Percentiles rank a stretch among this genome's conserved stretches.
Conservation (phyloP, 257 asterid genomes). For the Solanum appendiculatum region DNA sequence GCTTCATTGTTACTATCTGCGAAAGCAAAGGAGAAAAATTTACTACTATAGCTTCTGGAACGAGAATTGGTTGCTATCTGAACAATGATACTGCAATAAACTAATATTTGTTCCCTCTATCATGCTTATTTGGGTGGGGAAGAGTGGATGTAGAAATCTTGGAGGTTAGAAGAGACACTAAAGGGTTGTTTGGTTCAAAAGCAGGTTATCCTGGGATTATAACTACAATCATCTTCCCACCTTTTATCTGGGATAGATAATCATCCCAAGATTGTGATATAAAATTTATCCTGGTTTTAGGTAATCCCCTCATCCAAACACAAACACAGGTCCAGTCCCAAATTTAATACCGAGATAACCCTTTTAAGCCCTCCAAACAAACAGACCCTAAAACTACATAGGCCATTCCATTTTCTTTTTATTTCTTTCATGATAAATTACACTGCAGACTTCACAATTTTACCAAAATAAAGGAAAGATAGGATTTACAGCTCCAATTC, state of each 20-base stretch:
- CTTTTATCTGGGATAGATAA: background rate
- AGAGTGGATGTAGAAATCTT: background rate
- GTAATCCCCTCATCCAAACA: background rate
- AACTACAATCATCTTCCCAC: background rate
- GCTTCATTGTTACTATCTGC: slow-evolving; percentile 65
- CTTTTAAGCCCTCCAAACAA: background rate
- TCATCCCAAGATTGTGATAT: background rate
- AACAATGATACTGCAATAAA: background rate
- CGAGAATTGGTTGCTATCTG: background rate
- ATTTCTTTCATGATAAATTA: background rate
- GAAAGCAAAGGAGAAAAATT: background rate
- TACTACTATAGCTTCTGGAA: background rate
- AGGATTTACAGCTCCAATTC: background rate
- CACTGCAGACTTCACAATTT: background rate
- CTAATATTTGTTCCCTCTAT: background rate
- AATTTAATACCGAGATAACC: background rate
- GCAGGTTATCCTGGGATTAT: background rate
- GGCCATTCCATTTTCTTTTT: background rate
- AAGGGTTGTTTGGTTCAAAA: background rate
- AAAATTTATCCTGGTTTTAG: background rate
- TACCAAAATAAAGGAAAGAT: background rate
- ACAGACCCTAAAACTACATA: background rate
- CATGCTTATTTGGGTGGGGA: background rate
- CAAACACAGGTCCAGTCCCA: background rate
- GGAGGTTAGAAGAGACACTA: background rate